These are phyloP conservation scores for Podosphaera aphanis DNA, from an alignment of 2,329 filamentous ascomycete genomes.

Conservation along the genomic window DNA sequence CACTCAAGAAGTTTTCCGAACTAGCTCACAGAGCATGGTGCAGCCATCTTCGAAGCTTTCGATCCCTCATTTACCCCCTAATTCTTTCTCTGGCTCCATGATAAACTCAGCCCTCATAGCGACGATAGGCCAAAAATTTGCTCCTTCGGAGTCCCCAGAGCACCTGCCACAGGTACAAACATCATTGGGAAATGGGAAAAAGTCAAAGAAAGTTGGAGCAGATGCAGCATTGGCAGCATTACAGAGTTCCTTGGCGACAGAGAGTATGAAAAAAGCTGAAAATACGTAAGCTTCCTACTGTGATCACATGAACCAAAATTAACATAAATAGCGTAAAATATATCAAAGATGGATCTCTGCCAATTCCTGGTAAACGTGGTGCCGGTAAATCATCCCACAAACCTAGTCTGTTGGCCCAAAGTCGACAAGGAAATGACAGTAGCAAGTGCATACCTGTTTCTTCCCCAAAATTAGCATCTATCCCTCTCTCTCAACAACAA, in stretches of 20 bases:
- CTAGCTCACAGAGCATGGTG: background rate
- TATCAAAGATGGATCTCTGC: conserved; percentile 15
- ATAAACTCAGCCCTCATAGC: background rate
- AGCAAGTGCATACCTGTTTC: conserved; percentile 26
- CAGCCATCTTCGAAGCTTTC: background rate
- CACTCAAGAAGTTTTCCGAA: background rate
- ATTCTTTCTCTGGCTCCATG: background rate
- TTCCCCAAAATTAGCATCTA: conserved; percentile 26
- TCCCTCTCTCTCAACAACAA: conserved; percentile 26
- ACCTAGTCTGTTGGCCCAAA: conserved; percentile 10
- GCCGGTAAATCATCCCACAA: conserved; percentile 10
- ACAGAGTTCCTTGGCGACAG: conserved; percentile 22
- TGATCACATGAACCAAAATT: conserved; percentile 7
- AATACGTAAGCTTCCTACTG: conserved; percentile 20
- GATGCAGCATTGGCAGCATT: conserved; percentile 28
- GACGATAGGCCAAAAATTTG: background rate
- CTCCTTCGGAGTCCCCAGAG: conserved; percentile 1
- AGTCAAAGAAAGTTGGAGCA: conserved; percentile 18
- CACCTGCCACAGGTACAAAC: conserved; percentile 2
- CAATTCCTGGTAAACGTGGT: conserved; percentile 8
- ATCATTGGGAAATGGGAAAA: conserved; percentile 12
- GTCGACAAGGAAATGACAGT: conserved; percentile 8
- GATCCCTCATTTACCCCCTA: background rate
- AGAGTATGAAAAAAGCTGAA: conserved; percentile 22
- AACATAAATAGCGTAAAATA: conserved; percentile 19